These are phyloP conservation scores for Xylariaceae sp. DNA, from an alignment of 2,329 filamentous ascomycete genomes.

Conservation along the genomic window DNA sequence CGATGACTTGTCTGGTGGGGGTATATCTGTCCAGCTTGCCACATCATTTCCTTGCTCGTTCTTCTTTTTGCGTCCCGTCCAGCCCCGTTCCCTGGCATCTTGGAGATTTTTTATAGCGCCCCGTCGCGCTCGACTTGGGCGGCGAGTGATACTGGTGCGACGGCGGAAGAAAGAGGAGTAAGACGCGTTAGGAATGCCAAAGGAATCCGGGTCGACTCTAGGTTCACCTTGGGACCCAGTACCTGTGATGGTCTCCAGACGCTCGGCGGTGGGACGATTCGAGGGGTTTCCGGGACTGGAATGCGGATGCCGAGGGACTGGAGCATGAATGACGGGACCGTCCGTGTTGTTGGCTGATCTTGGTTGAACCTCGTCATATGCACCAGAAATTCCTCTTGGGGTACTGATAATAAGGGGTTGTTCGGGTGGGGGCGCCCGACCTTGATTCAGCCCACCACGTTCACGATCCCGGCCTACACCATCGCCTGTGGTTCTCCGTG, in stretches of 20 bases:
- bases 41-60: constrained; percentile 33
- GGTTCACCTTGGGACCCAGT: constrained; percentile 16
- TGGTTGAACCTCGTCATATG: constrained; percentile 43
- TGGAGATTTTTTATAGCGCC: constrained; percentile 59
- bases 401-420: constrained; percentile 58
- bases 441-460: constrained; percentile 23
- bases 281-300: constrained; percentile 33
- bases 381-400: constrained; percentile 49
- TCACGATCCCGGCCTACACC: constrained; percentile 25
- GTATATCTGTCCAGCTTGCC: constrained; percentile 51
- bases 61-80: constrained; percentile 41
- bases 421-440: constrained; percentile 36
- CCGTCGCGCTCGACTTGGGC: constrained; percentile 52
- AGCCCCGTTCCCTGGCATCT: constrained; percentile 55
- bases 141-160: constrained; percentile 41
- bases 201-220: constrained; percentile 5
- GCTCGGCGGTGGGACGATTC: constrained; percentile 45
- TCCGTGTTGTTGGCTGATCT: constrained; percentile 30
- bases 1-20: constrained; percentile 28
- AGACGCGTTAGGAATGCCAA: constrained; percentile 6
- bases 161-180: constrained; percentile 38
- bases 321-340: constrained; percentile 47
- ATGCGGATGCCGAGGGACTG: constrained; percentile 48
- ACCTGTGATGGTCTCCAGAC: constrained; percentile 52
- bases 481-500: constrained; percentile 38